Evolutionary conservation across 2,329 filamentous ascomycete species (phyloP).

Genomic region (Ophiostoma sp.): DNA sequence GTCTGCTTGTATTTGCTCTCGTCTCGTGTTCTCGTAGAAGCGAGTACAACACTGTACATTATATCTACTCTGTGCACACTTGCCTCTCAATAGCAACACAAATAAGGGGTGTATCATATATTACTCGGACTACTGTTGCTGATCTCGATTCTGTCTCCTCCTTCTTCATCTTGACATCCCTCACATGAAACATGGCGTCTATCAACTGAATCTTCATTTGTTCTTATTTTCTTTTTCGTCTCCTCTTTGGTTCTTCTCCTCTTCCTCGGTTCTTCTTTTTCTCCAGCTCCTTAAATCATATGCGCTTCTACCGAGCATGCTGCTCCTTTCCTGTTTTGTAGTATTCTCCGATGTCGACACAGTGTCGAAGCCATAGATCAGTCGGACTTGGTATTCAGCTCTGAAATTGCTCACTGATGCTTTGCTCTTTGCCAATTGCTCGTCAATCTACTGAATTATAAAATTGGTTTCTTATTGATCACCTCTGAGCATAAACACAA

Average conservation of each 20-base stretch:
- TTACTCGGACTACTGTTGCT: not conserved
- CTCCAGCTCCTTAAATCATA: not conserved
- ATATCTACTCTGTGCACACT: too few relatives aligned
- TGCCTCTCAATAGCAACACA: too few relatives aligned
- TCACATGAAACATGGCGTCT: constrained; percentile 3
- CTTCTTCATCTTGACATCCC: constrained; percentile 8
- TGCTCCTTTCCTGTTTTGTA: constrained; percentile 10
- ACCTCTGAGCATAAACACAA: too few relatives aligned
- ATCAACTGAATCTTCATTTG: not conserved
- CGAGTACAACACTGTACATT: not conserved
- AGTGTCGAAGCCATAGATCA: not conserved
- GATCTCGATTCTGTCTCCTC: constrained; percentile 1
- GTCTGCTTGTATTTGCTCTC: not conserved
- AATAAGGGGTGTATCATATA: not conserved
- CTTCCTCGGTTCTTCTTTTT: not conserved
- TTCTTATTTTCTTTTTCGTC: not conserved
- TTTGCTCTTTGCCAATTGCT: too few relatives aligned
- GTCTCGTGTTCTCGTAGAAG: not conserved
- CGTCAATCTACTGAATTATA: too few relatives aligned
- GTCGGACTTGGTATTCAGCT: not conserved
- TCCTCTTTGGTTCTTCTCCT: not conserved
- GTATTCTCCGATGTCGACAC: not conserved
- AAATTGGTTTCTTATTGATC: too few relatives aligned
- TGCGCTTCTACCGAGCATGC: not conserved
- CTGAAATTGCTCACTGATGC: not conserved